Conservation (phyloP, 2,329 filamentous ascomycete species). For the Phaeosphaeria sp. region DNA sequence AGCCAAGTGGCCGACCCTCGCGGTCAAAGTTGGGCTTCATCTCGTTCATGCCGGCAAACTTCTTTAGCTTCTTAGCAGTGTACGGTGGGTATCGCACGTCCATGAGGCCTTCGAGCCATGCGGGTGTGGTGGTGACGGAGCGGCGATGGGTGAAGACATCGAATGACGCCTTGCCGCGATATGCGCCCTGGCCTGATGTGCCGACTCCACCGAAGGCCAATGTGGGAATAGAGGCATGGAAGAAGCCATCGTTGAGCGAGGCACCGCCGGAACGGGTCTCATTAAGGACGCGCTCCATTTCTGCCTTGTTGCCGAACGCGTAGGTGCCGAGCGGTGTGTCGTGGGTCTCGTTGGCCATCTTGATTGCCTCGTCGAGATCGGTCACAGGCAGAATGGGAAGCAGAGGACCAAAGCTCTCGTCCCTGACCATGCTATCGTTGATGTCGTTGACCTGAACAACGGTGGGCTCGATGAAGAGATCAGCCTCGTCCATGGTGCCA, state of each 20-base stretch:
- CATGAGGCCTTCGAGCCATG: conserved; percentile 72
- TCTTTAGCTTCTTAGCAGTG: conserved; percentile 59
- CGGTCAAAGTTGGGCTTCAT: conserved; percentile 67
- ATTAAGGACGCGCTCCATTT: conserved; percentile 69
- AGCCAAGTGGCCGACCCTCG: conserved; percentile 52
- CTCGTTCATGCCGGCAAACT: conserved; percentile 58
- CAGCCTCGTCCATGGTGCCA: conserved; percentile 78
- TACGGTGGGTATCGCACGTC: conserved; percentile 71
- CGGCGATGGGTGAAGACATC: conserved; percentile 71
- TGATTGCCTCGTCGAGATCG: conserved; percentile 83
- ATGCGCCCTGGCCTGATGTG: conserved; percentile 75
- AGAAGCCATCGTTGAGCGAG: conserved; percentile 65
- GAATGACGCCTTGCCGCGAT: conserved; percentile 78
- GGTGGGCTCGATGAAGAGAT: conserved; percentile 89
- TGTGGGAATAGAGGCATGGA: conserved; percentile 73
- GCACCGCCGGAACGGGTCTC: conserved; percentile 60
- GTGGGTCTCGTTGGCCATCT: conserved; percentile 79
- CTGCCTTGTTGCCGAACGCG: conserved; percentile 80
- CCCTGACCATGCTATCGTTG: conserved; percentile 77
- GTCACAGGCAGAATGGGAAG: conserved; percentile 82
- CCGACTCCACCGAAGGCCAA: conserved; percentile 85
- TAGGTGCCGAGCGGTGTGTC: conserved; percentile 84
- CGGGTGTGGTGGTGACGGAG: conserved; percentile 66
- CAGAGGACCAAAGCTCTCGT: conserved; percentile 94
- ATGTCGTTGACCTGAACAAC: conserved; percentile 80